phyloP scores from a whole-genome alignment of 441 rosid genomes.

The Rhodomyrtus psidioides region DNA sequence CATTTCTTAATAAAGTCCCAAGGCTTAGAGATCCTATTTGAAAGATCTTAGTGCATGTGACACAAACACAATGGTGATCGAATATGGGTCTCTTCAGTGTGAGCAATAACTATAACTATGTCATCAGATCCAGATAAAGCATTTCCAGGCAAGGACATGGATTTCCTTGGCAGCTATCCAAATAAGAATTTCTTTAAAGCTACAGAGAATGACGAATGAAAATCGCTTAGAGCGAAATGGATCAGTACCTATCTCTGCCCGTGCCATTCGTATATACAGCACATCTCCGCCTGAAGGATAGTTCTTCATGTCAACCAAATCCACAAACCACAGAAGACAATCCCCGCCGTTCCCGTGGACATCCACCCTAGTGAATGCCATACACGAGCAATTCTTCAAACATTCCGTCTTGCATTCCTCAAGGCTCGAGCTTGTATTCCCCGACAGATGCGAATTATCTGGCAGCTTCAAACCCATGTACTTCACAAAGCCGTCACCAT shows the following conservation, averaged over 20 bases:
- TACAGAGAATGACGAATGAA: background rate
- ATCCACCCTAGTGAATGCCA: conserved; percentile 1
- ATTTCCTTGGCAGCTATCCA: background rate
- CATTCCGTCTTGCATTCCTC: background rate
- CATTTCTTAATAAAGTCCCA: background rate
- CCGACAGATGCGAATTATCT: background rate
- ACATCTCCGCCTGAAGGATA: conserved; percentile 5
- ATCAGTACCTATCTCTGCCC: background rate
- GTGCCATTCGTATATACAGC: conserved; percentile 4
- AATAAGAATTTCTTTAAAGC: background rate
- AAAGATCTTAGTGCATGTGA: background rate
- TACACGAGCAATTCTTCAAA: conserved; percentile 7
- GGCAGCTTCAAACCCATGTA: conserved; percentile 1
- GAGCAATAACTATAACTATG: background rate
- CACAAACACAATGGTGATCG: background rate
- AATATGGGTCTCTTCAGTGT: background rate
- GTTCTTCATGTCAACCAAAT: conserved; percentile 9
- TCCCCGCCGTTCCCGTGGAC: conserved; percentile 3
- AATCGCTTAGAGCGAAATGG: background rate
- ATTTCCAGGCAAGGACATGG: background rate
- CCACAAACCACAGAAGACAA: conserved; percentile 1
- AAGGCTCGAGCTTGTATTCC: conserved; percentile 1
- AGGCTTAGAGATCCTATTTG: background rate
- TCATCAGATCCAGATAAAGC: background rate
- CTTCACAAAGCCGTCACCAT: conserved; percentile 6